Percentiles rank a stretch among this genome's conserved stretches.
Conservation (phyloP, 176 grass and related monocot genomes). For the Bonia amplexicaulis region DNA sequence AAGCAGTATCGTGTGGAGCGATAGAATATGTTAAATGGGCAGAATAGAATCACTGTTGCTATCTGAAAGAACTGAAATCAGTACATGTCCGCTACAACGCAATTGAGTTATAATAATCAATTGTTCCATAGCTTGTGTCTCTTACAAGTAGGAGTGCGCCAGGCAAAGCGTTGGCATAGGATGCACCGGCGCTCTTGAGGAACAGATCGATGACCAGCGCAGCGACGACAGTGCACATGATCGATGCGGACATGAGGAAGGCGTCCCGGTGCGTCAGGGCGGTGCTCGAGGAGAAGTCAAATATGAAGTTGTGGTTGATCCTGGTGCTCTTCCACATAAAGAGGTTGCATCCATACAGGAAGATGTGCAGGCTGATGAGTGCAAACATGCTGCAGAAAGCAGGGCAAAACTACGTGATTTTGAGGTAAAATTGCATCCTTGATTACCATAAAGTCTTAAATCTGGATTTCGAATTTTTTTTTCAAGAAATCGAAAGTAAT, state of each 20-base stretch:
- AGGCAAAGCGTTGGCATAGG: slow-evolving; percentile 60
- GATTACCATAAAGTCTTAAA: background rate
- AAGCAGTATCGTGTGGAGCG: slow-evolving; percentile 79
- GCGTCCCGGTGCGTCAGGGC: slow-evolving; percentile 77
- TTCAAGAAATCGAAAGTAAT: background rate
- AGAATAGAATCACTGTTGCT: slow-evolving; percentile 49
- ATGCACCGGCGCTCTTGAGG: slow-evolving; percentile 44
- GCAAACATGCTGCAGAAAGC: slow-evolving; percentile 70
- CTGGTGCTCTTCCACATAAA: slow-evolving; percentile 79
- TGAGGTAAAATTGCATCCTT: background rate
- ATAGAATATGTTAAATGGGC: slow-evolving; percentile 86
- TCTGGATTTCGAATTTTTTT: background rate
- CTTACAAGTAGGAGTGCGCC: slow-evolving; percentile 72
- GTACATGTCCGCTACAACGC: background rate
- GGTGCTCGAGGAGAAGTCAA: slow-evolving; percentile 59
- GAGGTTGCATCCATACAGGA: slow-evolving; percentile 90
- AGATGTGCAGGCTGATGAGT: slow-evolving; percentile 83
- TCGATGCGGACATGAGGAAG: slow-evolving; percentile 76
- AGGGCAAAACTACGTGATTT: background rate
- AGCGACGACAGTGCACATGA: slow-evolving; percentile 66
- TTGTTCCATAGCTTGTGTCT: background rate
- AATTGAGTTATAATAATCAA: background rate
- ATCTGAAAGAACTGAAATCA: slow-evolving; percentile 36
- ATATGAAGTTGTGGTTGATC: slow-evolving; percentile 92
- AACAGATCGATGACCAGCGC: slow-evolving; percentile 72